Evolutionary conservation across 148 eudicot species (phyloP).

Genomic region (Silene uniflora): DNA sequence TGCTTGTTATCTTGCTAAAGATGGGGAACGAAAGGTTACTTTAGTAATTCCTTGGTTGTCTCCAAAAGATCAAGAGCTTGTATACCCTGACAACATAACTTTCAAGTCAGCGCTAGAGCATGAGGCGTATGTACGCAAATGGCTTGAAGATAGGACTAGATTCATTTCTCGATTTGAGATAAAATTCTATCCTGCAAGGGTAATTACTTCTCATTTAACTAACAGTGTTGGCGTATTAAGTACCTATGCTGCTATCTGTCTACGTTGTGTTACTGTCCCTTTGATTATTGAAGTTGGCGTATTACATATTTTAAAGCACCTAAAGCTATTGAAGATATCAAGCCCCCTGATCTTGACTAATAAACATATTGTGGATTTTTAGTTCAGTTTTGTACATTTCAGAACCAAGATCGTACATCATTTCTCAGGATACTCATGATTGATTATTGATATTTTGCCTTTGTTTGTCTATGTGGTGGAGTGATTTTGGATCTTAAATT

Average conservation of each 20-base stretch:
- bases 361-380: no score
- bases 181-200: constrained; percentile 83
- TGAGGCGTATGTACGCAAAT: constrained; percentile 64
- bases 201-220: constrained; percentile 18
- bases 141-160: constrained; percentile 83
- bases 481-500: no score
- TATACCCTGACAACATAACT: constrained; percentile 63
- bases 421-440: no score
- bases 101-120: constrained; percentile 65
- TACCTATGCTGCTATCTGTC: no score
- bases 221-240: no score
- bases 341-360: no score
- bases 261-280: no score
- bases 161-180: constrained; percentile 51
- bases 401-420: no score
- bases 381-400: no score
- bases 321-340: no score
- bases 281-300: no score
- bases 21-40: constrained; percentile 56
- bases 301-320: no score
- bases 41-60: constrained; percentile 91
- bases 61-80: constrained; percentile 59
- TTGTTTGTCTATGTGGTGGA: not conserved
- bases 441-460: not conserved
- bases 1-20: constrained; percentile 84